A percentile compares a stretch with the other conserved stretches of the same genome.
These are phyloP conservation scores for Podospora fimiseda DNA, from an alignment of 495 filamentous ascomycete genomes.

Conservation along the genomic window DNA sequence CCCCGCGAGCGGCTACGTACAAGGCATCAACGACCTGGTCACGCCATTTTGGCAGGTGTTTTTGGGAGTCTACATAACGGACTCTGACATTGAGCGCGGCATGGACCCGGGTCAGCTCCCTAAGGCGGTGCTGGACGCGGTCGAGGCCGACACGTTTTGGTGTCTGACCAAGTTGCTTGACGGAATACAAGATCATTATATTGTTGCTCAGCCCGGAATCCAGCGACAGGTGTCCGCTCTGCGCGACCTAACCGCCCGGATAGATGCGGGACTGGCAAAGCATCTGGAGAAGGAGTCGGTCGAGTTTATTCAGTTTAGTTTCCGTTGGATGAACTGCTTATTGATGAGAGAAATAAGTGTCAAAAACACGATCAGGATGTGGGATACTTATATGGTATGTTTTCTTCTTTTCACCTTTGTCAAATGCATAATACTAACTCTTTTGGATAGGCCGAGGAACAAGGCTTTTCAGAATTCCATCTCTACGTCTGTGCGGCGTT, in stretches of 20 bases:
- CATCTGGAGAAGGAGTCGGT: constrained; percentile 86
- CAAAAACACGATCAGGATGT: constrained; percentile 94
- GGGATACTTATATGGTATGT: constrained; percentile 95
- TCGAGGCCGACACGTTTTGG: constrained; percentile 98
- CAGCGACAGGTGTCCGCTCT: constrained; percentile 86
- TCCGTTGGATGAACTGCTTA: constrained; percentile 99
- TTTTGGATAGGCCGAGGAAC: constrained; percentile 93
- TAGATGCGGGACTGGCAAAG: constrained; percentile 76
- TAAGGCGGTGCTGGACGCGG: constrained; percentile 84
- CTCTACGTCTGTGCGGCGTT: constrained; percentile 98
- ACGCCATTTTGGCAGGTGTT: constrained; percentile 98
- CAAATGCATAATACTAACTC: too few relatives aligned
- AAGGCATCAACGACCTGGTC: constrained; percentile 97
- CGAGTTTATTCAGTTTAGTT: constrained; percentile 98
- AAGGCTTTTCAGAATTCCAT: constrained; percentile 97
- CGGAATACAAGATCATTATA: constrained; percentile 98
- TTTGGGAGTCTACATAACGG: constrained; percentile 85
- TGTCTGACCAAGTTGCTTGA: constrained; percentile 94
- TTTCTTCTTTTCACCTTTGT: neutral
- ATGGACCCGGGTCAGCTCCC: constrained; percentile 97
- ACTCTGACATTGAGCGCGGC: constrained; percentile 82
- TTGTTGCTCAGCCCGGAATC: constrained; percentile 93
- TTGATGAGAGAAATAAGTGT: constrained; percentile 96
- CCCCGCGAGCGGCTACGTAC: constrained; percentile 94
- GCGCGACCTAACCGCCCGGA: constrained; percentile 80